phyloP scores from a whole-genome alignment of 225 moss, liverwort and hornwort species.

The Pseudoscleropodium purum region DNA sequence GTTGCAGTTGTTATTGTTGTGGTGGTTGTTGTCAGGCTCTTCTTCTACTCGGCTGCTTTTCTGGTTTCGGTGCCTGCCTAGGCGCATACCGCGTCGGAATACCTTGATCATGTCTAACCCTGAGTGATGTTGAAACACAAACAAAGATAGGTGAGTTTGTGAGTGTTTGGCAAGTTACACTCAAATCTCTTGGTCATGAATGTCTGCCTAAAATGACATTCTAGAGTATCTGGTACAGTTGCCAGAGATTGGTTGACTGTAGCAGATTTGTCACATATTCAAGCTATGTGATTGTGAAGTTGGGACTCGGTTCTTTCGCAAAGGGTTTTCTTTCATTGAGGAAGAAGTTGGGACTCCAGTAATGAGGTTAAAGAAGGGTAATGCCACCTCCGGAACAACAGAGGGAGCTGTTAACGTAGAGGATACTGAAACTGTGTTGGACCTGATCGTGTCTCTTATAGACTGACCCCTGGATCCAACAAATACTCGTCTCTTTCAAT shows the following conservation, averaged over 20 bases:
- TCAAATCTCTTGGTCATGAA: not conserved
- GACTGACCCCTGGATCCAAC: not conserved
- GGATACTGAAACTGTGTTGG: not conserved
- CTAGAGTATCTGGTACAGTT: not conserved
- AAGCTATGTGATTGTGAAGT: not conserved
- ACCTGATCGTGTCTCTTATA: not conserved
- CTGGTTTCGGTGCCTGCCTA: slow-evolving; percentile 21
- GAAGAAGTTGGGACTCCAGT: not conserved
- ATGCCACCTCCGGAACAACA: not conserved
- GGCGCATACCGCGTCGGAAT: slow-evolving; percentile 27
- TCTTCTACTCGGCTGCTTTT: slow-evolving; percentile 6
- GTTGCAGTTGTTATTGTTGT: too few species aligned
- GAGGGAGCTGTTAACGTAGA: not conserved
- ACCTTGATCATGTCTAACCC: slow-evolving; percentile 42
- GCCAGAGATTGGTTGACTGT: not conserved
- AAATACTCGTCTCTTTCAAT: not conserved
- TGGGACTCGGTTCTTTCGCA: not conserved
- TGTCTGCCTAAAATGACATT: not conserved
- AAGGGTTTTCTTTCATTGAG: not conserved
- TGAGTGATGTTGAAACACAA: not conserved
- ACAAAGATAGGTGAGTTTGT: not conserved
- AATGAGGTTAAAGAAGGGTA: not conserved
- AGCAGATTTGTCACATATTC: not conserved
- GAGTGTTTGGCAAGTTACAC: not conserved
- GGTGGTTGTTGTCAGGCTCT: not conserved